Base-by-base conservation (phyloP, 176 grass and related monocot genomes). In the Poa pratensis region DNA sequence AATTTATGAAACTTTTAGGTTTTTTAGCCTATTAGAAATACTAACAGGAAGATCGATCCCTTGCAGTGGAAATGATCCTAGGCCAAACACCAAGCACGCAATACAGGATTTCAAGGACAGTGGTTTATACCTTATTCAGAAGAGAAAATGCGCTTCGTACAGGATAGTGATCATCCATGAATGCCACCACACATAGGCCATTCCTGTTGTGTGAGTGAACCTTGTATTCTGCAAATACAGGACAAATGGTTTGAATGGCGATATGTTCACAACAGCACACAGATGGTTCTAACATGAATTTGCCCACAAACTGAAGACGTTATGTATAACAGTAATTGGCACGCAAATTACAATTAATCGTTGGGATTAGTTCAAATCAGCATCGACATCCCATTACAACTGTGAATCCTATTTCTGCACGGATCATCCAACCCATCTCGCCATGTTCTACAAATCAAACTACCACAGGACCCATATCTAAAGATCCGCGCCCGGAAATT, bases 141-240 rank as follows among this genome's bases (percentile, higher is more conserved):
- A 97, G 87, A 60, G 92, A 97, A 90, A 97, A 97, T 32, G 95
- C 95, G 73, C 92, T 95, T 86, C 95, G 79, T 54, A 97, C 84
- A 69, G 95, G 95, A 90, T 97, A 97, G 85, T 97, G 95, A 65
- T 97, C 95, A 60, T 97, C 95, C 95, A 94, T 91, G 50, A 97
- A 94, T 90, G 95, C 92, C 74, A 97, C 84, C 7, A 39, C 90
- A 80, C 92, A 93, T 20, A 97, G 87, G 43, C 90, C 87, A 93
- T 97, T 94, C 81, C 84, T 84, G 81, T 97, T 97, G 92, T 97
- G 88, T 17, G 92, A 91, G 28, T 97, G 95, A 37, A 94, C 95
- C 82, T 93, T 93, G 82, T 97, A 97, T 87, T 94, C 95, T 97
- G 85, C 52, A 90, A 69, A 67, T 55, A 48, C 3, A 80, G 14